Percentiles rank a stretch among this genome's conserved stretches.
phyloP scores from a whole-genome alignment of 768 basidiomycete genomes.

The Xanthoconium stramineum region DNA sequence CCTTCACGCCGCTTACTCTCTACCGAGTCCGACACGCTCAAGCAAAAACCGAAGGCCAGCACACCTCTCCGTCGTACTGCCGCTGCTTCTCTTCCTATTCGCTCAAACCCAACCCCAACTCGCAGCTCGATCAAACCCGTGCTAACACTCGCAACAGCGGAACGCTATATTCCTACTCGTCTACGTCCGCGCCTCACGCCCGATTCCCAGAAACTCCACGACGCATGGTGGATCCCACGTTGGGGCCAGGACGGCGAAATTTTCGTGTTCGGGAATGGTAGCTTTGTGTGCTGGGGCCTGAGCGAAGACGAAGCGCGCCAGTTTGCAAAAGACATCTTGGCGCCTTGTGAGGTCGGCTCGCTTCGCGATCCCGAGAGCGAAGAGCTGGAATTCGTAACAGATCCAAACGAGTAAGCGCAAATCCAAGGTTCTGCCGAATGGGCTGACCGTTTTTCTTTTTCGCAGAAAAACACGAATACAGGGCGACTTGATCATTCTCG shows the following conservation, averaged over 20 bases:
- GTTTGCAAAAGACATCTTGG: conserved; percentile 65
- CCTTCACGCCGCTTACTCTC: conserved; percentile 15
- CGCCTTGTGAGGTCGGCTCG: conserved; percentile 57
- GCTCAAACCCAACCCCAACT: conserved; percentile 83
- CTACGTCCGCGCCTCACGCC: conserved; percentile 56
- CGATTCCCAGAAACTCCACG: conserved; percentile 60
- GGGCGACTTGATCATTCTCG: conserved; percentile 89
- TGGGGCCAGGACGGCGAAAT: conserved; percentile 77
- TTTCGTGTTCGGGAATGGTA: conserved; percentile 86
- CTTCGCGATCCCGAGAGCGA: conserved; percentile 77
- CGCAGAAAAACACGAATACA: conserved; percentile 79
- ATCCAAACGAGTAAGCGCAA: conserved; percentile 70
- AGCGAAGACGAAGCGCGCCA: conserved; percentile 67
- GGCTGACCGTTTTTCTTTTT: conserved; percentile 6
- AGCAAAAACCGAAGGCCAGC: conserved; percentile 76
- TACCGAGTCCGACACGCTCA: conserved; percentile 27
- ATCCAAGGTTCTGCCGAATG: background rate
- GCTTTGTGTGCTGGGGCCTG: conserved; percentile 88
- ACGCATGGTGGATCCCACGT: conserved; percentile 75
- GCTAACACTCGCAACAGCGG: conserved; percentile 80
- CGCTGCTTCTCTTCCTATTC: conserved; percentile 80
- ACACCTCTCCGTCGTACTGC: conserved; percentile 82
- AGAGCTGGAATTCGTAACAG: conserved; percentile 89
- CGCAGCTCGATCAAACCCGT: conserved; percentile 73
- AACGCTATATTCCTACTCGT: conserved; percentile 69